Conservation (phyloP, 2,329 filamentous ascomycete genomes). For the Neonectria magnoliae region DNA sequence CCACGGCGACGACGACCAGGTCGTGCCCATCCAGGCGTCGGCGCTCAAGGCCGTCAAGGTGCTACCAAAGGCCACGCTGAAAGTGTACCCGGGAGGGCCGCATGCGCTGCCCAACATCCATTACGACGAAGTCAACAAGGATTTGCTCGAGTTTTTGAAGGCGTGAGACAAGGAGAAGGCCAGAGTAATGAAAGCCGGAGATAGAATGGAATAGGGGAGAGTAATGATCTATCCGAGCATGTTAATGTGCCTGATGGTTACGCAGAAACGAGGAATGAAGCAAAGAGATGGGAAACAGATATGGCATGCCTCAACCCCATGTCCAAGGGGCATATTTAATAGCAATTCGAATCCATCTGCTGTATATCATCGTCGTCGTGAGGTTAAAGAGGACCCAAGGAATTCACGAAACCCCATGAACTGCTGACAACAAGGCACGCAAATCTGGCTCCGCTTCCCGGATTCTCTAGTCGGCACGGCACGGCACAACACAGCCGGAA, state of each 20-base stretch:
- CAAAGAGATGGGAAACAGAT: neutral
- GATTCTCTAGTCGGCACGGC: constrained; percentile 23
- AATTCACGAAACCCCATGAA: neutral
- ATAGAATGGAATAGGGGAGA: neutral
- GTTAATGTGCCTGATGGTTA: neutral
- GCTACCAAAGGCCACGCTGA: constrained; percentile 49
- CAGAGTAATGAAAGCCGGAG: neutral
- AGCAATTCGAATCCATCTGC: neutral
- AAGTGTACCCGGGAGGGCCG: constrained; percentile 51
- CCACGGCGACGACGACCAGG: constrained; percentile 54
- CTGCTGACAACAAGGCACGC: neutral
- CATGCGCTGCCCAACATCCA: constrained; percentile 53
- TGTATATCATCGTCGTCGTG: neutral
- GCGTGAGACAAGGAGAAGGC: neutral
- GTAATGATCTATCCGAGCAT: neutral
- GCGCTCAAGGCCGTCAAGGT: constrained; percentile 47
- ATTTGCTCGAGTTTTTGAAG: constrained; percentile 47
- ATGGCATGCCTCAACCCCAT: neutral
- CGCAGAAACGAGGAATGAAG: neutral
- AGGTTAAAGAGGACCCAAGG: neutral
- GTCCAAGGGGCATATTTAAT: neutral
- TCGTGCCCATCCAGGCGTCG: constrained; percentile 49
- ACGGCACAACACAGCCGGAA: constrained; percentile 22
- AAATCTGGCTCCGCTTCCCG: constrained; percentile 22
- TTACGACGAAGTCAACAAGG: constrained; percentile 48